Base-by-base conservation (phyloP, 805 yeast species). In the Pichia membranifaciens region DNA sequence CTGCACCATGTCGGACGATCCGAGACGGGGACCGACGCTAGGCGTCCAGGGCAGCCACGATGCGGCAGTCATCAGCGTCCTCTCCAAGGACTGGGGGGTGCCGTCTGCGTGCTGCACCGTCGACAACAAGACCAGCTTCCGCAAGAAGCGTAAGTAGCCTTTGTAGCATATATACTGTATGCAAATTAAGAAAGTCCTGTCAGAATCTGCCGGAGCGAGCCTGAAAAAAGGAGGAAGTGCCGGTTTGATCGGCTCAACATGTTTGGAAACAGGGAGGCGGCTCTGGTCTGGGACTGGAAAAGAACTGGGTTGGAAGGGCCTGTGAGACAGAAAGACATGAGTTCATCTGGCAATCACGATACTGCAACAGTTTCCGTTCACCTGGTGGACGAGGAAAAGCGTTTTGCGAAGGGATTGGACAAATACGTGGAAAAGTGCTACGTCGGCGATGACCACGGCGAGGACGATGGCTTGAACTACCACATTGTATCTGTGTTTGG, bases 401-500 rank as follows among this genome's bases (percentile, higher is more conserved):
- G 59, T 34, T 82, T 82, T 72, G 76, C 72, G 54, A 44, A 52
- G 2, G 50, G 62, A 2, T 55, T 72, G 10, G 29, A 25, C 29
- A 25, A 25, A 25, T n/a, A n/a, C n/a, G n/a, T n/a, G n/a, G 3
- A 16, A 17, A 37, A n/a, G 21, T 10, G 13, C 13, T 10, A 16
- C 9, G 53, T 51, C n/a, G 44, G 54, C 1, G 13, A 5, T 12
- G 18, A 15, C 18, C 16, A 35, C 7, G 18, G 56, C 23, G 58
- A 58, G 39, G 71, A 71, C 38, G 71, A 74, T 13, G 95, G 90
- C 0, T 69, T 84, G 47, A 73, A 83, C 56, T 90, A 91, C 69
- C 96, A 93, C 64, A 81, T 93, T 17, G 87, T 93, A 3, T 83
- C 98, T 0, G 99, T 93, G 34, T 93, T 93, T 71, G 99, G 99